A percentile compares a stretch with the other conserved stretches of the same genome.
Conservation (phyloP, 345 rosid genomes). For the Brassica napus region DNA sequence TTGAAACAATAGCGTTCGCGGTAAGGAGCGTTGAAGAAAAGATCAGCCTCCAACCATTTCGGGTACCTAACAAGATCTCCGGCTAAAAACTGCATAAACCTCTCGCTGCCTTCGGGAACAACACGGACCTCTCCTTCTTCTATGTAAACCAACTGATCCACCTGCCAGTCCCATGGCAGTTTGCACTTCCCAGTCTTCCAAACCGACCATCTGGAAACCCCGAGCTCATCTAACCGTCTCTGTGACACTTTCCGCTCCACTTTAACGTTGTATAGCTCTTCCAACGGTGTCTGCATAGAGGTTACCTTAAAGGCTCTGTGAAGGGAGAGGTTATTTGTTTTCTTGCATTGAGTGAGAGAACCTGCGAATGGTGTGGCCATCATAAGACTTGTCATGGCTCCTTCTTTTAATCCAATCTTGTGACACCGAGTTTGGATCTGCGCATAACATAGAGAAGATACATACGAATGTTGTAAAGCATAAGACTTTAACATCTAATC, state of each 20-base stretch:
- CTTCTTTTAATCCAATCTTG: slow-evolving; percentile 11
- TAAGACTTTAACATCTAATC: slow-evolving; percentile 15
- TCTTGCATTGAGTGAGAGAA: slow-evolving; percentile 36
- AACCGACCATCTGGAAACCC: slow-evolving; percentile 79
- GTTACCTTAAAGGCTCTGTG: slow-evolving; percentile 39
- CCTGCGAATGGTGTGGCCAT: slow-evolving; percentile 39
- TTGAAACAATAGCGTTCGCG: slow-evolving; percentile 80
- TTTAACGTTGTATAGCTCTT: slow-evolving; percentile 76
- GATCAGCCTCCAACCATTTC: slow-evolving; percentile 95
- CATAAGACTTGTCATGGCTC: slow-evolving; percentile 49
- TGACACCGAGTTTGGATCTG: slow-evolving; percentile 13
- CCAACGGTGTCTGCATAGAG: slow-evolving; percentile 58
- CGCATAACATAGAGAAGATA: not conserved
- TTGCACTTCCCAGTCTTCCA: slow-evolving; percentile 88
- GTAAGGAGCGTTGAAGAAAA: slow-evolving; percentile 80
- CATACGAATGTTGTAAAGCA: slow-evolving; percentile 20
- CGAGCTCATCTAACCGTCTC: slow-evolving; percentile 60
- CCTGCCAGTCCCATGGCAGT: slow-evolving; percentile 95
- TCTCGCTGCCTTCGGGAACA: slow-evolving; percentile 79
- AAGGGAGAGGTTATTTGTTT: not conserved
- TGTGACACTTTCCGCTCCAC: slow-evolving; percentile 68
- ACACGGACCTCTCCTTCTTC: slow-evolving; percentile 98
- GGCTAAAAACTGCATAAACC: slow-evolving; percentile 74
- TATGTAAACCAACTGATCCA: slow-evolving; percentile 86
- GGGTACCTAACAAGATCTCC: slow-evolving; percentile 93